Evolutionary conservation across 1,284 basidiomycete genomes (phyloP).

Genomic region (Cystobasidium sp.): DNA sequence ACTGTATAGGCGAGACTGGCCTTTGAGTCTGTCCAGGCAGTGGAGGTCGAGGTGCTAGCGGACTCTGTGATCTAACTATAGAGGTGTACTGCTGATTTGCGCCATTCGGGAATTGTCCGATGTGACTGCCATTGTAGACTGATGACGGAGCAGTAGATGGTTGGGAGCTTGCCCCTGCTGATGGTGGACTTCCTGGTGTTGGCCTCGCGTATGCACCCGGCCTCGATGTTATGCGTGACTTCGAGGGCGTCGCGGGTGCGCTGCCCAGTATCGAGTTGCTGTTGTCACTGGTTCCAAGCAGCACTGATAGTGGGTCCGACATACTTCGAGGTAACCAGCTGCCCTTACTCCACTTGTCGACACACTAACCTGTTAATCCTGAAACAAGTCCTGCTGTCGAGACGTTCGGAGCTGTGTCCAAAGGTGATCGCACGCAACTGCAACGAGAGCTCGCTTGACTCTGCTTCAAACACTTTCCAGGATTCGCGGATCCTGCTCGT

Average conservation of each 20-base stretch:
- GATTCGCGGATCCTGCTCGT: not conserved
- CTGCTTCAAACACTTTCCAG: not conserved
- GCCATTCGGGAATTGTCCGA: slow-evolving; percentile 26
- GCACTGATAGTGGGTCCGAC: slow-evolving; percentile 36
- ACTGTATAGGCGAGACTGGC: slow-evolving; percentile 40
- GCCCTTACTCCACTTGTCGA: not conserved
- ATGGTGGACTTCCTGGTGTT: not conserved
- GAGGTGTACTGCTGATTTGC: slow-evolving; percentile 30
- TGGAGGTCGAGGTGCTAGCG: slow-evolving; percentile 39
- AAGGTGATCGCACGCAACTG: not conserved
- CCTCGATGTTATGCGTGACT: slow-evolving; percentile 32
- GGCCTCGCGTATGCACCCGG: slow-evolving; percentile 29
- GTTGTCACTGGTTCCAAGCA: slow-evolving; percentile 16
- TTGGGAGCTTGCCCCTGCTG: not conserved
- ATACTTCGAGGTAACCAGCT: not conserved
- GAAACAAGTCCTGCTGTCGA: not conserved
- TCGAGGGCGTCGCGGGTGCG: slow-evolving; percentile 40
- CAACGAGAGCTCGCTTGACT: not conserved
- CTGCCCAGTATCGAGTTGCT: slow-evolving; percentile 7
- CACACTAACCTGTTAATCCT: not conserved
- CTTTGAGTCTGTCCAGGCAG: slow-evolving; percentile 38
- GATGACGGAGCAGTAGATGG: not conserved
- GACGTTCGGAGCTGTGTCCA: not conserved
- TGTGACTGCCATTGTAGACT: not conserved
- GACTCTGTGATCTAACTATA: slow-evolving; percentile 30